Percentiles rank a stretch among this genome's conserved stretches.
Evolutionary conservation across 2,329 filamentous ascomycete species (phyloP).

Genomic region (Ascochyta pisi): DNA sequence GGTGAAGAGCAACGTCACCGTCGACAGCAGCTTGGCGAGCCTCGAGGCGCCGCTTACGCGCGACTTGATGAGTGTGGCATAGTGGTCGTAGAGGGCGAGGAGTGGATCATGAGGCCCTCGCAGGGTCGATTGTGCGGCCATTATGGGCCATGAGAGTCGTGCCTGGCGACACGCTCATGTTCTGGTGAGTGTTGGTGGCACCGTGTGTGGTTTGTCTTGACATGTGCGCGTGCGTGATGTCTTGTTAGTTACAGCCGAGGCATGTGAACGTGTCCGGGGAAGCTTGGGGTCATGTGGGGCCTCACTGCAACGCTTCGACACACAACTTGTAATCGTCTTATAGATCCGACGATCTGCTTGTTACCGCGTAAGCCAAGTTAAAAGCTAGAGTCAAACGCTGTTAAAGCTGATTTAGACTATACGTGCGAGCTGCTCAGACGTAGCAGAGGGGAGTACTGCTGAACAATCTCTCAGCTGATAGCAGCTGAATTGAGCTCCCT

Average conservation of each 20-base stretch:
- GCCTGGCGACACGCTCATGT: slow-evolving; percentile 33
- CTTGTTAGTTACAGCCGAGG: slow-evolving; percentile 28
- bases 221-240: slow-evolving; percentile 27
- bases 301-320: not conserved
- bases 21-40: slow-evolving; percentile 75
- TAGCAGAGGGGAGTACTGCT: no score
- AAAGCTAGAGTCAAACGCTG: no score
- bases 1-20: slow-evolving; percentile 75
- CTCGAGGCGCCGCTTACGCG: slow-evolving; percentile 70
- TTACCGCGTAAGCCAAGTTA: no score
- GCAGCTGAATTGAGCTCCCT: no score
- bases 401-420: no score
- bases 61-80: slow-evolving; percentile 57
- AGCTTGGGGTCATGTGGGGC: slow-evolving; percentile 20
- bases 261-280: slow-evolving; percentile 32
- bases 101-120: slow-evolving; percentile 55
- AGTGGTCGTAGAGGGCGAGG: slow-evolving; percentile 55
- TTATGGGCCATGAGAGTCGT: slow-evolving; percentile 53
- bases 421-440: no score
- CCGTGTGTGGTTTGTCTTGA: slow-evolving; percentile 3
- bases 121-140: slow-evolving; percentile 90
- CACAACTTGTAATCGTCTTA: not conserved
- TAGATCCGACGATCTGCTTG: no score
- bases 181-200: slow-evolving; percentile 18
- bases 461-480: no score